A percentile compares a stretch with the other conserved stretches of the same genome.
phyloP scores from a whole-genome alignment of 2,329 filamentous ascomycete genomes.

The Arthrinium phaeospermum region DNA sequence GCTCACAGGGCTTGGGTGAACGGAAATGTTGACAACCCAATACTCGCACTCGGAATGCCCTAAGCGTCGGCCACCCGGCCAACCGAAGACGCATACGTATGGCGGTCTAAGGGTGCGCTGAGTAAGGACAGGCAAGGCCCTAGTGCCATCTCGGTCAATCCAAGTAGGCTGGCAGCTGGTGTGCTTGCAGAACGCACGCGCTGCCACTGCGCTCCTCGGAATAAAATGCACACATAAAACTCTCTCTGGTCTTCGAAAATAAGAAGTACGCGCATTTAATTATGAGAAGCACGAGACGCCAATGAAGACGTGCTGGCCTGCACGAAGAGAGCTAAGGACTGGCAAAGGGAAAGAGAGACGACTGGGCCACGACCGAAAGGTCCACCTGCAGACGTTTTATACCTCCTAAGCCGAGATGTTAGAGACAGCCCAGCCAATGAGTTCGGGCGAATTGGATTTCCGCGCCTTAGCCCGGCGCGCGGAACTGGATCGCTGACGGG shows the following conservation, averaged over 20 bases:
- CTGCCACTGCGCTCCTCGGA: neutral
- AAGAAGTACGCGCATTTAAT: no score
- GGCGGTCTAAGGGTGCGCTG: neutral
- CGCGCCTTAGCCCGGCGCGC: neutral
- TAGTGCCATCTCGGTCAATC: neutral
- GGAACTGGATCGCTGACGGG: neutral
- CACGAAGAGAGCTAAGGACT: neutral
- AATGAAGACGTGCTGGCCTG: neutral
- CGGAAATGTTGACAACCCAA: neutral
- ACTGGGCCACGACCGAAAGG: neutral
- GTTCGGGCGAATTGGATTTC: neutral
- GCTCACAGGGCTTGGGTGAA: conserved; percentile 18
- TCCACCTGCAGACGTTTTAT: conserved; percentile 10
- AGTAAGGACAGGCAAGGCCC: neutral
- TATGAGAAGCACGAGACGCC: neutral
- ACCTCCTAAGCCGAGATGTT: conserved; percentile 2
- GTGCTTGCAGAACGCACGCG: neutral
- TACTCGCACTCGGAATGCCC: conserved; percentile 10
- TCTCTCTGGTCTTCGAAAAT: no score
- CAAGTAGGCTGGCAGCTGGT: neutral
- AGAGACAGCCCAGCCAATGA: neutral
- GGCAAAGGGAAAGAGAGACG: neutral
- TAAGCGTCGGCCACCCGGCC: neutral
- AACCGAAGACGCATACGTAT: neutral
- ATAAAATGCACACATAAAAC: no score